Evolutionary conservation across 2,329 filamentous ascomycete genomes (phyloP), one percentile per base, ranked within the genome.

Genomic region (Trichoderma aggressivum): DNA sequence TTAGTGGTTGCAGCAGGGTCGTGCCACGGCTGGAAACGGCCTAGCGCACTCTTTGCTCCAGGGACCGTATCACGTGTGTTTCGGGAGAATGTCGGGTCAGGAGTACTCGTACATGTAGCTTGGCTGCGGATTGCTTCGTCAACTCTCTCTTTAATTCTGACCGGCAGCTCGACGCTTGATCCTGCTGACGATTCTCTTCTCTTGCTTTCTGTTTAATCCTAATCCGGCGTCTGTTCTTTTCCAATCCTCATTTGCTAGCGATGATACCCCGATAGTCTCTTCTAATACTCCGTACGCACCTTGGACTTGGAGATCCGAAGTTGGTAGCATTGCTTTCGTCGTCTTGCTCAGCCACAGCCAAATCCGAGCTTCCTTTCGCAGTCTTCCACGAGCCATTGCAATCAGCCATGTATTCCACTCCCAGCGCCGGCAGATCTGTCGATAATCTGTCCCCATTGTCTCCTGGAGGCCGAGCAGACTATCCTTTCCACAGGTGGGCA

Each of bases 351-450:
- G 63, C 63, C 64, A 61, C 50, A 55, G 7, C 39, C 58, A 30
- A 50, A 39, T 47, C 58, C 12, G 55, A 62, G 26, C 66, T 60
- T 61, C 60, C 18, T 61, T 39, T 32, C 26, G 43, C 53, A 32
- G 7, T 32, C 43, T 61, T 63, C 58, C 59, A 30, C 26, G 18
- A n/a, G 32, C 26, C 58, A 36, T 61, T 73, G 71, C 72, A 21
- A 75, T 76, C 75, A 77, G 84, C 79, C 81, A 92, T 91, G 90
- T 88, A 86, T 78, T 85, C 87, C 75, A 86, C 86, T 74, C 79
- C 83, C 67, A 86, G 82, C 75, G 87, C 87, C 75, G 87, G 88
- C 77, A 90, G 89, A 82, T 91, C 90, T 74, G 85, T 89, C 77
- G 90, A 92, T 80, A 91, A 88, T 77, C 81, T 91, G 75, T 84